Evolutionary conservation across 2,329 filamentous ascomycete species (phyloP), one percentile per base, ranked within the genome.

Genomic region (Xylariaceae sp.): DNA sequence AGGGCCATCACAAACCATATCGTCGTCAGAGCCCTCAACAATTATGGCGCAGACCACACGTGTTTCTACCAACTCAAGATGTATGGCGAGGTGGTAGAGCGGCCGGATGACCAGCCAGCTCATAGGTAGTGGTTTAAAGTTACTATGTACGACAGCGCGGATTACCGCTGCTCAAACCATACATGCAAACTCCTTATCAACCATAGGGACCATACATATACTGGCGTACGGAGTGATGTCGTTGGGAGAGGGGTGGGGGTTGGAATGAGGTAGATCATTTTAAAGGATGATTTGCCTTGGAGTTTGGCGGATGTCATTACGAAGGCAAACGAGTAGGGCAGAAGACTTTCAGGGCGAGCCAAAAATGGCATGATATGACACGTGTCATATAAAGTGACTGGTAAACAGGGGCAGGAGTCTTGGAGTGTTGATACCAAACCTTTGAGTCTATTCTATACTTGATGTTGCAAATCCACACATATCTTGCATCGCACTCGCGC

Each of bases 11-110:
- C 82, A 4, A 74, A 77, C 45, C 71, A 78, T 8, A 65, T 87
- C 7, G 65, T 83, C 16, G 67, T 88, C 21, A 73, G 83, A 12
- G 77, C 80, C 1, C 67, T 76, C 51, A 80, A 71, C 63, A 87
- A 87, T 64, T 78, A 84, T 62, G 83, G 84, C 13, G 72, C 75
- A 9, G 65, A 80, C 44, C 83, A 85, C 63, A 87, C 84, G 3
- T 87, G 85, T 65, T 79, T 88, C 62, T 88, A 87, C 68, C 73
- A 84, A 1, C 68, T 85, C n/a, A 72, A 77, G 52, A 54, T 87
- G 42, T 85, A 81, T 64, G 85, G 76, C 15, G 67, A 77, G 30
- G 50, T 63, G 21, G 56, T 63, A 34, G 62, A 66, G 53, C 54
- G 58, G 26, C 51, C 55, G 12, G 49, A 50, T 4, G 52, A 55